Percentiles rank a stretch among this genome's conserved stretches.
Conservation (phyloP, 805 yeast genomes). For the Hermanozyma aechmeae region DNA sequence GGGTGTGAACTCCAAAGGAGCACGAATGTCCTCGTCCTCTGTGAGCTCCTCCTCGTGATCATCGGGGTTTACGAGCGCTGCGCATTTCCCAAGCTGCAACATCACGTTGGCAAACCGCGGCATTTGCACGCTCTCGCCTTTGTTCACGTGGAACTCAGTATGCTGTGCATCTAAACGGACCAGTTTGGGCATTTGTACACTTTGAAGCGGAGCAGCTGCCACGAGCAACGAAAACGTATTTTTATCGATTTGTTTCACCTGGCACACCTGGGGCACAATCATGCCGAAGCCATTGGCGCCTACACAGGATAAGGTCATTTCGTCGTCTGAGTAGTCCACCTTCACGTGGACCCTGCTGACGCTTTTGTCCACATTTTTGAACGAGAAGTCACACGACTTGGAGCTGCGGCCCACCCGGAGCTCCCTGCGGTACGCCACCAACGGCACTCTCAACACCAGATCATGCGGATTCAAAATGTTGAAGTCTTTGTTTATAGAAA, state of each 20-base stretch:
- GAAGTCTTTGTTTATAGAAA: slow-evolving; percentile 22
- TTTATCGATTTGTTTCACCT: slow-evolving; percentile 17
- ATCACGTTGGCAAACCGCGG: slow-evolving; percentile 56
- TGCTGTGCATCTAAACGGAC: slow-evolving; percentile 31
- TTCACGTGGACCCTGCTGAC: slow-evolving; percentile 62
- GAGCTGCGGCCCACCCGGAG: slow-evolving; percentile 64
- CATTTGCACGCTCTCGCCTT: slow-evolving; percentile 54
- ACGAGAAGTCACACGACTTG: slow-evolving; percentile 41
- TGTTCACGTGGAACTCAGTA: slow-evolving; percentile 49
- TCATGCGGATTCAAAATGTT: slow-evolving; percentile 25
- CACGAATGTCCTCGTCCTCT: slow-evolving; percentile 39
- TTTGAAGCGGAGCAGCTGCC: slow-evolving; percentile 12
- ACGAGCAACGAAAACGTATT: slow-evolving; percentile 15
- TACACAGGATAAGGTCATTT: slow-evolving; percentile 53
- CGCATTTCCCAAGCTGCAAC: slow-evolving; percentile 64
- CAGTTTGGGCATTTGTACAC: slow-evolving; percentile 20
- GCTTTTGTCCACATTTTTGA: slow-evolving; percentile 37
- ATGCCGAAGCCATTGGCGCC: slow-evolving; percentile 79
- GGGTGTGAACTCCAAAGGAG: no score
- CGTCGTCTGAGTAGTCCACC: slow-evolving; percentile 33
- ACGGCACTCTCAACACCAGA: slow-evolving; percentile 24
- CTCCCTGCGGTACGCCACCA: slow-evolving; percentile 27
- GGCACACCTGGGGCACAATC: slow-evolving; percentile 45
- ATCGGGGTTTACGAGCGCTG: slow-evolving; percentile 40
- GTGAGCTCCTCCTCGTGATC: slow-evolving; percentile 35